Percentiles rank a stretch among this genome's conserved stretches.
phyloP scores from a whole-genome alignment of 2,329 filamentous ascomycete species.

The Teratosphaeria nubilosa region DNA sequence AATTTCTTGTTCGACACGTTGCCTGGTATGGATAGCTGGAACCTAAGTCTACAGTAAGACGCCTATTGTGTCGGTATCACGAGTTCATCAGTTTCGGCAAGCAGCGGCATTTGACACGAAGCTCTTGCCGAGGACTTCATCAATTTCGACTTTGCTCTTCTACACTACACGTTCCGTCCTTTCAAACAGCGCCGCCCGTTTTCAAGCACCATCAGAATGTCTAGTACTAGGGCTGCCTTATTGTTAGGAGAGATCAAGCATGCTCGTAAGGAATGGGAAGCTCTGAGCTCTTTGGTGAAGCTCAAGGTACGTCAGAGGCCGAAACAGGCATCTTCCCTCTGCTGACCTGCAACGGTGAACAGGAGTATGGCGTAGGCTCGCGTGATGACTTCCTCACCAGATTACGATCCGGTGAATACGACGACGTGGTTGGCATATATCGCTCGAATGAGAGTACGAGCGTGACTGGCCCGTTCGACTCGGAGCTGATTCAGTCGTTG shows the following conservation, averaged over 20 bases:
- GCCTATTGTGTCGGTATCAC: neutral
- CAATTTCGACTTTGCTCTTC: too few relatives aligned
- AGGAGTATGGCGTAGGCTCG: neutral
- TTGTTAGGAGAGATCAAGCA: slow-evolving; percentile 38
- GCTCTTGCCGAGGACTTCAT: too few relatives aligned
- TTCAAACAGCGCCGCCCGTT: too few relatives aligned
- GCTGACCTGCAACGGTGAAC: neutral
- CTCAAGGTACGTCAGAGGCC: slow-evolving; percentile 19
- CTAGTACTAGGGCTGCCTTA: slow-evolving; percentile 25
- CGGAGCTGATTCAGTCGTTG: too few relatives aligned
- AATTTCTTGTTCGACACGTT: slow-evolving; percentile 24
- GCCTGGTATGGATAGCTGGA: slow-evolving; percentile 24
- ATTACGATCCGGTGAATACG: too few relatives aligned
- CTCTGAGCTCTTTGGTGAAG: slow-evolving; percentile 21
- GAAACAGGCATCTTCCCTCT: neutral
- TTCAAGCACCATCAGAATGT: too few relatives aligned
- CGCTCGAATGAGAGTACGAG: slow-evolving; percentile 45
- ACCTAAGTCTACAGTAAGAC: slow-evolving; percentile 17
- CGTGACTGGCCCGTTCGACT: slow-evolving; percentile 33
- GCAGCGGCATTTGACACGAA: too few relatives aligned
- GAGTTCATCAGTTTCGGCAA: slow-evolving; percentile 3
- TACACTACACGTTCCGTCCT: too few relatives aligned
- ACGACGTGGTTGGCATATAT: neutral
- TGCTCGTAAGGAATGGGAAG: slow-evolving; percentile 38
- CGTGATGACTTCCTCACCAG: too few relatives aligned